Evolutionary conservation across 768 basidiomycete genomes (phyloP).

Genomic region (Boletus rubescentipes): DNA sequence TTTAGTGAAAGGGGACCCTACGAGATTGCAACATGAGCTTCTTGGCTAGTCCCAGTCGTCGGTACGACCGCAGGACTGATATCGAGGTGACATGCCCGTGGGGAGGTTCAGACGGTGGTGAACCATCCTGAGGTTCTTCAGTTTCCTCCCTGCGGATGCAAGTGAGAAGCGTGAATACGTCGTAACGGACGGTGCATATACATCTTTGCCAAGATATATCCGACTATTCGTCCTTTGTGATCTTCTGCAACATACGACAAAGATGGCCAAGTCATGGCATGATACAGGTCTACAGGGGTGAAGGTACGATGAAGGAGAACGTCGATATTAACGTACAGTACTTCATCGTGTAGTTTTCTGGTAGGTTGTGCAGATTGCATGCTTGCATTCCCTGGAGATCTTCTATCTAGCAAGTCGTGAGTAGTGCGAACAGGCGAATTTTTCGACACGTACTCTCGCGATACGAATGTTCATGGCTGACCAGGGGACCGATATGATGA

Average conservation of each 20-base stretch:
- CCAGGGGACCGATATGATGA: background rate
- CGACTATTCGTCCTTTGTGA: slow-evolving; percentile 83
- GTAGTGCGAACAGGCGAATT: background rate
- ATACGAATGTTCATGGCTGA: slow-evolving; percentile 31
- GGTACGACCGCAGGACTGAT: slow-evolving; percentile 86
- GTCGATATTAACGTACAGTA: slow-evolving; percentile 51
- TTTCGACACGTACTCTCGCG: slow-evolving; percentile 25
- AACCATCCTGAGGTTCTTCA: slow-evolving; percentile 43
- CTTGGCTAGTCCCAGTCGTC: slow-evolving; percentile 90
- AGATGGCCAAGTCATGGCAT: slow-evolving; percentile 89
- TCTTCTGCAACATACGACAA: slow-evolving; percentile 93
- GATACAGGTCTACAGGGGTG: slow-evolving; percentile 75
- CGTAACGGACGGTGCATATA: slow-evolving; percentile 36
- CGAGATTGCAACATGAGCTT: slow-evolving; percentile 93
- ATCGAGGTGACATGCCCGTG: slow-evolving; percentile 98
- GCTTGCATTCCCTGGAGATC: slow-evolving; percentile 94
- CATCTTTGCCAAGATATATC: slow-evolving; percentile 97
- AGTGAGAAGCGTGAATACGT: slow-evolving; percentile 26
- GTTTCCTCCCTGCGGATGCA: slow-evolving; percentile 52
- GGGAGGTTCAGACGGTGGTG: slow-evolving; percentile 49
- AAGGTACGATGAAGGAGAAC: background rate
- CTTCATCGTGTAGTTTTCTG: slow-evolving; percentile 86
- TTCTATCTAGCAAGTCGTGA: slow-evolving; percentile 56
- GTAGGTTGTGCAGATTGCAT: slow-evolving; percentile 89
- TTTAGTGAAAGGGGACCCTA: slow-evolving; percentile 41